These are phyloP conservation scores for Mortierella sp. DNA, from an alignment of 371 early-diverging fungal genomes.

Conservation along the genomic window DNA sequence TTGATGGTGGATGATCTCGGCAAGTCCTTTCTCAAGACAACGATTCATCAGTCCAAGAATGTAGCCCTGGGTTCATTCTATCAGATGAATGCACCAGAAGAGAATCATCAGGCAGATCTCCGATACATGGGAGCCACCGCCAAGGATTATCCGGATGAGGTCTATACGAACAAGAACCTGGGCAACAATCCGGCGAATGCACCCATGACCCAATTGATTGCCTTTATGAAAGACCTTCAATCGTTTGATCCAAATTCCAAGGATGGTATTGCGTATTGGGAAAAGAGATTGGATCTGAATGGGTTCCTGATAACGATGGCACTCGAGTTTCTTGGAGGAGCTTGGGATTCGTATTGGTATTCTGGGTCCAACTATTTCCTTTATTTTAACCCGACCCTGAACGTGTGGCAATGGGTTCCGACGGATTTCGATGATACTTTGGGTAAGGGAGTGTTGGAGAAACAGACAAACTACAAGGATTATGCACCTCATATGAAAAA, in stretches of 20 bases:
- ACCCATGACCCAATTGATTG: constrained; percentile 15
- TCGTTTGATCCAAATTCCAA: constrained; percentile 3
- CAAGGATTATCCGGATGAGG: constrained; percentile 13
- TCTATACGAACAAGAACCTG: constrained; percentile 13
- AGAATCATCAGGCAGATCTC: constrained; percentile 16
- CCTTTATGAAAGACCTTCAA: constrained; percentile 20
- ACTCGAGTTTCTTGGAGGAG: constrained; percentile 17
- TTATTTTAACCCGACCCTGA: constrained; percentile 14
- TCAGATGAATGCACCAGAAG: constrained; percentile 15
- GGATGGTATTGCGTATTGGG: constrained; percentile 11
- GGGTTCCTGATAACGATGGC: constrained; percentile 22
- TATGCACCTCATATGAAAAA: constrained; percentile 7
- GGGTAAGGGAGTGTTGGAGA: background rate
- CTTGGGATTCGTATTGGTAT: constrained; percentile 18
- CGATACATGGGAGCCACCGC: constrained; percentile 7
- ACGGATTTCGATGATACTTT: constrained; percentile 22
- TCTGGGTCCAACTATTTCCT: constrained; percentile 13
- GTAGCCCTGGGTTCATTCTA: constrained; percentile 24
- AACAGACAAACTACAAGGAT: constrained; percentile 11
- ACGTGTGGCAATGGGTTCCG: constrained; percentile 20
- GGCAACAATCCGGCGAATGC: constrained; percentile 13
- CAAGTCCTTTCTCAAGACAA: constrained; percentile 12
- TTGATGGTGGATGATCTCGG: constrained; percentile 54
- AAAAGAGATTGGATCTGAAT: constrained; percentile 14
- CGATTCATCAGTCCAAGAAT: constrained; percentile 14